phyloP scores from a whole-genome alignment of 2,329 filamentous ascomycete species.

The Colletotrichum sp. region DNA sequence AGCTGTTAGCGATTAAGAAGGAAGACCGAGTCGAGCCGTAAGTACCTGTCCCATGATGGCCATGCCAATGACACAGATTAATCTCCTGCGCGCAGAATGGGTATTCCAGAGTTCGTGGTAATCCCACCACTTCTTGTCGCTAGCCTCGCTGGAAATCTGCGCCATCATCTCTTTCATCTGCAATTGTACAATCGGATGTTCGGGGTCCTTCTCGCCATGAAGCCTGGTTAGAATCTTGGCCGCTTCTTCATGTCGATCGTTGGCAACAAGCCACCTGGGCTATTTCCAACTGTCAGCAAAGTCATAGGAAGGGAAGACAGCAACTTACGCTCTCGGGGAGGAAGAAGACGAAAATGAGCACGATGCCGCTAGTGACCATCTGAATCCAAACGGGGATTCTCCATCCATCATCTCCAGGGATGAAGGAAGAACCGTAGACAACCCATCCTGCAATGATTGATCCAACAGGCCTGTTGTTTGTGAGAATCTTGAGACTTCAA shows the following conservation, averaged over 20 bases:
- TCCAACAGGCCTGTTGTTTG: constrained; percentile 35
- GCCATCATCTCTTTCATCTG: constrained; percentile 54
- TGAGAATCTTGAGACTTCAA: neutral
- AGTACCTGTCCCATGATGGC: constrained; percentile 59
- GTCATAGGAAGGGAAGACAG: too few relatives aligned
- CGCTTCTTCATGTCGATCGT: constrained; percentile 45
- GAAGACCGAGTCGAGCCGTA: too few relatives aligned
- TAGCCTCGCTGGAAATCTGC: constrained; percentile 50
- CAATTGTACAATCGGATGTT: constrained; percentile 56
- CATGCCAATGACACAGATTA: constrained; percentile 56
- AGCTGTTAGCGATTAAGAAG: too few relatives aligned
- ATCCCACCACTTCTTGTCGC: constrained; percentile 62
- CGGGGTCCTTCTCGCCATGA: constrained; percentile 55
- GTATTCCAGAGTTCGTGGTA: constrained; percentile 58
- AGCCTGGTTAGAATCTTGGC: constrained; percentile 48
- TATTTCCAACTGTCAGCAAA: neutral
- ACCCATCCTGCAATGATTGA: constrained; percentile 60
- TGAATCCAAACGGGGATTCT: constrained; percentile 55
- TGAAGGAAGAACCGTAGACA: constrained; percentile 53
- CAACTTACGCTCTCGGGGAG: constrained; percentile 46
- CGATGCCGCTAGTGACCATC: constrained; percentile 47
- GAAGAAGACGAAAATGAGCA: constrained; percentile 45
- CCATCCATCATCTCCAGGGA: constrained; percentile 45
- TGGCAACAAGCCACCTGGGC: constrained; percentile 49
- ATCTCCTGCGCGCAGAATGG: constrained; percentile 51